These are phyloP conservation scores for Vitis labrusca DNA, from an alignment of 164 flowering plant species.

Conservation along the genomic window DNA sequence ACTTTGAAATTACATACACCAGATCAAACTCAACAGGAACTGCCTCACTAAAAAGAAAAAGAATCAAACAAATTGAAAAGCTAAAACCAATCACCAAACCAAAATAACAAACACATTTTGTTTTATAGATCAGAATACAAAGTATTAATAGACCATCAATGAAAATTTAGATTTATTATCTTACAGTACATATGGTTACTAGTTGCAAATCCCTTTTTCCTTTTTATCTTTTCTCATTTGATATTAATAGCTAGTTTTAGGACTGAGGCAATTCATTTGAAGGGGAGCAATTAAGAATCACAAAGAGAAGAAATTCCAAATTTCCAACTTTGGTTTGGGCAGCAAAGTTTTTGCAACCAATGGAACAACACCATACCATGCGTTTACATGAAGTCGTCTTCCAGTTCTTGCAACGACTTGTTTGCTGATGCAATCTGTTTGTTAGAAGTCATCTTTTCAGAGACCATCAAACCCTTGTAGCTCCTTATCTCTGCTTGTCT, in stretches of 20 bases:
- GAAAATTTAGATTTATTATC: too few species aligned
- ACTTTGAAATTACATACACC: too few species aligned
- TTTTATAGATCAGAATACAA: too few species aligned
- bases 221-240: background rate
- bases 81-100: too few species aligned
- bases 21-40: too few species aligned
- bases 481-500: conserved; percentile 86
- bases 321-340: background rate
- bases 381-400: conserved; percentile 91
- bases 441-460: conserved; percentile 97
- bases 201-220: background rate
- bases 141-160: too few species aligned
- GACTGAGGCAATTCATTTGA: background rate
- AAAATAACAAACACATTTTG: too few species aligned
- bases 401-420: conserved; percentile 91
- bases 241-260: background rate
- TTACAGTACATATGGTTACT: too few species aligned
- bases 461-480: conserved; percentile 96
- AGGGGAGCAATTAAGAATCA: background rate
- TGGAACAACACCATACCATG: background rate
- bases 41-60: too few species aligned
- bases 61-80: too few species aligned
- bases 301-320: background rate
- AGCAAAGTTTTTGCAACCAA: background rate
- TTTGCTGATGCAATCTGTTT: conserved; percentile 73